Conservation (phyloP, 2,329 filamentous ascomycete species). For the Beauveria sp. region DNA sequence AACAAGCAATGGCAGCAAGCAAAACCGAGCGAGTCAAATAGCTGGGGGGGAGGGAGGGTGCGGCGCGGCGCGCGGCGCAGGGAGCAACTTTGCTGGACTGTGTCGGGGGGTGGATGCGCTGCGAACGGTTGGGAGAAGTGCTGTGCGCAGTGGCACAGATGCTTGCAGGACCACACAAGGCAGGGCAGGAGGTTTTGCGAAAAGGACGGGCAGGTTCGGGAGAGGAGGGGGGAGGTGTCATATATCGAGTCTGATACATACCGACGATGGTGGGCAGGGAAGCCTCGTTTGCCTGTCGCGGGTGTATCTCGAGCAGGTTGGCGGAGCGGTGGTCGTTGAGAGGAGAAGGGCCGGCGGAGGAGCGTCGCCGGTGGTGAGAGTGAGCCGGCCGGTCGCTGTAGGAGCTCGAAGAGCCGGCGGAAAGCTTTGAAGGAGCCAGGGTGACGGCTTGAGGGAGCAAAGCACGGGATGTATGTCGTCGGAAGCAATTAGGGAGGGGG, state of each 20-base stretch:
- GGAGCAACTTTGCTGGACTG: background rate
- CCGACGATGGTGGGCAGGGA: constrained; percentile 48
- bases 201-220: background rate
- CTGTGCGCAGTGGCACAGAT: background rate
- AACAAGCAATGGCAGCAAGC: background rate
- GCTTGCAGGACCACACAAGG: background rate
- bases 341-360: constrained; percentile 30
- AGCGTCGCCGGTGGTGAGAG: constrained; percentile 43
- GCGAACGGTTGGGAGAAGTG: background rate
- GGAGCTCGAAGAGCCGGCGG: constrained; percentile 47
- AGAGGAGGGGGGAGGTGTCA: background rate
- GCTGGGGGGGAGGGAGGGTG: background rate
- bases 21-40: background rate
- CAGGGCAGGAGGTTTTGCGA: too few relatives aligned
- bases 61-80: background rate
- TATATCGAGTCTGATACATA: constrained; percentile 23
- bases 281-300: constrained; percentile 21
- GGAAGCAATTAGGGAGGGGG: background rate
- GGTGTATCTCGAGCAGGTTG: constrained; percentile 24
- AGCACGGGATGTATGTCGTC: constrained; percentile 3
- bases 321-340: constrained; percentile 25
- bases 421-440: constrained; percentile 43
- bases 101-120: constrained; percentile 3
- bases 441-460: constrained; percentile 23
- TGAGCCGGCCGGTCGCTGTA: constrained; percentile 40